phyloP scores from a whole-genome alignment of 306 rosid genomes.

The Alnus rubra region DNA sequence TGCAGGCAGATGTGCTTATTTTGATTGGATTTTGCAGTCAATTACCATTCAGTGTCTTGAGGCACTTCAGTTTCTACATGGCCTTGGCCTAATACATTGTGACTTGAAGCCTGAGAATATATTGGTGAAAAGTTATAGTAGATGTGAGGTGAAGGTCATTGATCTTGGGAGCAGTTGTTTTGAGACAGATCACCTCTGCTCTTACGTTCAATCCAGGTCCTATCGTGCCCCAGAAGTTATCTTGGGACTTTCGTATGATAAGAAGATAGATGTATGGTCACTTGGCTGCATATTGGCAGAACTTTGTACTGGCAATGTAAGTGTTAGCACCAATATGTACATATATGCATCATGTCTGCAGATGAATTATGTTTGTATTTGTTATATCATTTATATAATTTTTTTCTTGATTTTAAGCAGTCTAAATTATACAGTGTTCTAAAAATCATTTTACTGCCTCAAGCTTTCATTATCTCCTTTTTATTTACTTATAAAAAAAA shows the following conservation, averaged over 20 bases:
- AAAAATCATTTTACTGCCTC: not conserved
- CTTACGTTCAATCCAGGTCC: constrained; percentile 97
- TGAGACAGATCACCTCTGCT: constrained; percentile 98
- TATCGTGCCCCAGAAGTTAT: constrained; percentile 99
- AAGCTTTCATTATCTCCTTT: not conserved
- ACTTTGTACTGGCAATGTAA: constrained; percentile 97
- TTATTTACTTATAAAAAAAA: too few relatives aligned
- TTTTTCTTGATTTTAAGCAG: not conserved
- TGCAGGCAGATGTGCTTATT: constrained; percentile 21
- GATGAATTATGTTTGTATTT: too few relatives aligned
- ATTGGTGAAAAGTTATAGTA: constrained; percentile 94
- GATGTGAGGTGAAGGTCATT: constrained; percentile 99
- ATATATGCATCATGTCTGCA: not conserved
- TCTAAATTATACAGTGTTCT: not conserved
- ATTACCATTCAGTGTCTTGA: constrained; percentile 97
- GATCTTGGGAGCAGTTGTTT: constrained; percentile 99
- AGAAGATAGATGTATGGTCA: constrained; percentile 98
- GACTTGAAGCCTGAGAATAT: constrained; percentile 99
- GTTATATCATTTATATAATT: not conserved
- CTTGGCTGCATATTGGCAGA: constrained; percentile 99
- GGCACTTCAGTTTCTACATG: constrained; percentile 86
- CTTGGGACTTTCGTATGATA: constrained; percentile 91
- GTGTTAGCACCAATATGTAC: constrained; percentile 25
- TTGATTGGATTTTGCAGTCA: constrained; percentile 60
- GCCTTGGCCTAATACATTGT: constrained; percentile 94